A percentile compares a stretch with the other conserved stretches of the same genome.
Evolutionary conservation across 2,329 filamentous ascomycete genomes (phyloP).

Genomic region (Microdochium trichocladiopsis): DNA sequence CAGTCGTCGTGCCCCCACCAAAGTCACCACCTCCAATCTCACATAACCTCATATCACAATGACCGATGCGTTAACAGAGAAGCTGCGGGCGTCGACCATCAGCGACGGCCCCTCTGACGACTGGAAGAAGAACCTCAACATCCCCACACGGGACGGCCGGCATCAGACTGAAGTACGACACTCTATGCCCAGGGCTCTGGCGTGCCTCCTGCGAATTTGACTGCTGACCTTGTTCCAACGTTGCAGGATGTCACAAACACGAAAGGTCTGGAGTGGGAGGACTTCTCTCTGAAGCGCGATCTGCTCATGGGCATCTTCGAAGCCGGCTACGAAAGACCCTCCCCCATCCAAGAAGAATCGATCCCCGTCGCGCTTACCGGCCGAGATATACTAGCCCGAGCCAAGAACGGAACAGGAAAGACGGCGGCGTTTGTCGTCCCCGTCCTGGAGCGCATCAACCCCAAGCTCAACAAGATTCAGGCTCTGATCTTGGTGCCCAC

Average conservation of each 20-base stretch:
- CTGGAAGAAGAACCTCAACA: slow-evolving; percentile 68
- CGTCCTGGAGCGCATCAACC: slow-evolving; percentile 90
- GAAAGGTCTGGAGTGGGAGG: slow-evolving; percentile 95
- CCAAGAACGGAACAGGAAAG: slow-evolving; percentile 98
- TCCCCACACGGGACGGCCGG: slow-evolving; percentile 67
- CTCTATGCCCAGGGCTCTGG: background rate
- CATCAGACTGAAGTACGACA: slow-evolving; percentile 69
- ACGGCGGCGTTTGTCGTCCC: slow-evolving; percentile 97
- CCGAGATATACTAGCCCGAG: slow-evolving; percentile 88
- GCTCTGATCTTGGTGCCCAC: slow-evolving; percentile 94
- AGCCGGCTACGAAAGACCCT: slow-evolving; percentile 97
- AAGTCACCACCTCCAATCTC: slow-evolving; percentile 8
- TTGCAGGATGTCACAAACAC: slow-evolving; percentile 98
- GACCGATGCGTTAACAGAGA: slow-evolving; percentile 20
- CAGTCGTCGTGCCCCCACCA: no score
- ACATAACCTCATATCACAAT: slow-evolving; percentile 9
- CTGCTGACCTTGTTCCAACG: slow-evolving; percentile 8
- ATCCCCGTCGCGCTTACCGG: slow-evolving; percentile 95
- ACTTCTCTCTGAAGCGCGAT: slow-evolving; percentile 91
- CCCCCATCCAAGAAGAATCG: slow-evolving; percentile 98
- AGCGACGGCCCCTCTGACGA: slow-evolving; percentile 50
- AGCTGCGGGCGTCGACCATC: slow-evolving; percentile 27
- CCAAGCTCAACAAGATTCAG: slow-evolving; percentile 93
- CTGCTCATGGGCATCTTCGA: slow-evolving; percentile 99
- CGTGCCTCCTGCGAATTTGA: background rate